A percentile compares a stretch with the other conserved stretches of the same genome.
phyloP scores from a whole-genome alignment of 441 rosid species.

The Croton setiger region DNA sequence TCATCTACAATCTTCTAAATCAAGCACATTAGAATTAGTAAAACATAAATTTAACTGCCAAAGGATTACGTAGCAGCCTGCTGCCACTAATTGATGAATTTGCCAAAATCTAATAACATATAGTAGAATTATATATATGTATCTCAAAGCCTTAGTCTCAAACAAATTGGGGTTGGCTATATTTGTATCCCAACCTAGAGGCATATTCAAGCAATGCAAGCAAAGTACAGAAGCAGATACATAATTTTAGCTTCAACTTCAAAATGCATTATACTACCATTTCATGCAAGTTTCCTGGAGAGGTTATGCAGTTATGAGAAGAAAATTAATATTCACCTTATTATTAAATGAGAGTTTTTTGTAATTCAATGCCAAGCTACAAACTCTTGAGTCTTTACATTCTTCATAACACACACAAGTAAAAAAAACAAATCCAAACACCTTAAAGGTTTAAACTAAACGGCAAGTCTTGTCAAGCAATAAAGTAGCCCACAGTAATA shows the following conservation, averaged over 20 bases:
- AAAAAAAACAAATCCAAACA: neutral
- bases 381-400: neutral
- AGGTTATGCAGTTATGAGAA: neutral
- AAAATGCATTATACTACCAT: neutral
- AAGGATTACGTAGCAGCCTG: conserved; percentile 3
- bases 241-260: neutral
- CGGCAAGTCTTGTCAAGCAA: conserved; percentile 8
- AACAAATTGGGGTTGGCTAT: too few relatives aligned
- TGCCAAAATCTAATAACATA: neutral
- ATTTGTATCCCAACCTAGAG: neutral
- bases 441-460: neutral
- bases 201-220: neutral
- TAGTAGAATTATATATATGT: neutral
- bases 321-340: neutral
- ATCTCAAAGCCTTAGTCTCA: too few relatives aligned
- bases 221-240: neutral
- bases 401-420: neutral
- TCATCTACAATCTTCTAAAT: conserved; percentile 60
- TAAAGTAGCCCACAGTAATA: neutral
- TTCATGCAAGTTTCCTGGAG: neutral
- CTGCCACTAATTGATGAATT: conserved; percentile 3
- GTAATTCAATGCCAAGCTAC: neutral
- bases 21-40: conserved; percentile 12
- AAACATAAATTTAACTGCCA: conserved; percentile 9
- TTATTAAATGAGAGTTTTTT: neutral